Percentiles rank a stretch among this genome's conserved stretches.
phyloP scores from a whole-genome alignment of 805 yeast species.

The Spathaspora hagerdaliae region DNA sequence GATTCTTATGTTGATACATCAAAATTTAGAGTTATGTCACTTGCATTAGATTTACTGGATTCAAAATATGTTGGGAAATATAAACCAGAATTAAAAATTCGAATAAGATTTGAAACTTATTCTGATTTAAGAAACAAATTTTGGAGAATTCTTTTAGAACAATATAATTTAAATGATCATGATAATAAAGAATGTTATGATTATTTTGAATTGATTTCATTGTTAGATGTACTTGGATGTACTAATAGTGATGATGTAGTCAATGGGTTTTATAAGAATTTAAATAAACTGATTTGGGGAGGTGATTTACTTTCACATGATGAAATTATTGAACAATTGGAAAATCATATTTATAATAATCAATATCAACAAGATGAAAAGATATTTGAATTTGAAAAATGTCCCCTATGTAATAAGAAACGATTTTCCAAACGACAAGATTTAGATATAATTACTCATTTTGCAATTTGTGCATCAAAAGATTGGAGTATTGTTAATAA shows the following conservation, averaged over 20 bases:
- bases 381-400: conserved; percentile 59
- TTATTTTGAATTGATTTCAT: conserved; percentile 56
- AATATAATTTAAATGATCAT: conserved; percentile 42
- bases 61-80: conserved; percentile 30
- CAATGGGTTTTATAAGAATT: conserved; percentile 45
- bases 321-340: conserved; percentile 46
- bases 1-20: conserved; percentile 29
- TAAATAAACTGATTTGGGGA: conserved; percentile 46
- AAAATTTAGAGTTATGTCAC: conserved; percentile 38
- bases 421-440: conserved; percentile 51
- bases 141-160: conserved; percentile 61
- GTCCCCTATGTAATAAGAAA: conserved; percentile 77
- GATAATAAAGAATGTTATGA: conserved; percentile 30
- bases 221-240: conserved; percentile 63
- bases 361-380: conserved; percentile 23
- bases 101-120: conserved; percentile 67
- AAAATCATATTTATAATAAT: conserved; percentile 25
- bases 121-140: conserved; percentile 58
- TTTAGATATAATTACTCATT: conserved; percentile 75
- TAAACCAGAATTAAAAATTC: conserved; percentile 52
- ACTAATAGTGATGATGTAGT: conserved; percentile 51
- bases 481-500: conserved; percentile 70
- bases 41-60: conserved; percentile 29
- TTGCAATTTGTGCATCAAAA: conserved; percentile 79
- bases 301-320: conserved; percentile 46